These are phyloP conservation scores for Leccinum fuscescens DNA, from an alignment of 1,284 basidiomycete genomes.

Conservation along the genomic window DNA sequence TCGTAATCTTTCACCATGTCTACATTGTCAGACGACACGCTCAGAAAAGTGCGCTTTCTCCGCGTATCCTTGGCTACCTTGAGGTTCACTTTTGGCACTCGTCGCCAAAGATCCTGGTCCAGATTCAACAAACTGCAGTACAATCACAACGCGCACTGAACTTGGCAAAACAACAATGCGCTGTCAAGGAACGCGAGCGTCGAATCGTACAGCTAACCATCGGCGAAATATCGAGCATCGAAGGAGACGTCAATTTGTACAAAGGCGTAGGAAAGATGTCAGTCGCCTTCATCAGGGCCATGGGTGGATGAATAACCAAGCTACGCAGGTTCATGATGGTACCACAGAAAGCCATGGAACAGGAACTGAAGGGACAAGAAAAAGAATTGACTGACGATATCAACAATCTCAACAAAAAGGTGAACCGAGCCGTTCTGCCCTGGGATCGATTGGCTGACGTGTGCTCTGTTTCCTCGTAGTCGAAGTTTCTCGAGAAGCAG, in stretches of 20 bases:
- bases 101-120: constrained; percentile 72
- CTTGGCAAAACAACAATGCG: constrained; percentile 69
- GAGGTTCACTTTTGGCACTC: constrained; percentile 12
- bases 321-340: constrained; percentile 80
- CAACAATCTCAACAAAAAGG: constrained; percentile 76
- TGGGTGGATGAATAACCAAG: constrained; percentile 4
- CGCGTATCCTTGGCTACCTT: neutral
- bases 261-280: constrained; percentile 93
- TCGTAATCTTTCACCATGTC: constrained; percentile 28
- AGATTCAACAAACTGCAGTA: constrained; percentile 85
- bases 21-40: constrained; percentile 79
- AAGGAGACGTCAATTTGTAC: constrained; percentile 75
- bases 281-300: constrained; percentile 26
- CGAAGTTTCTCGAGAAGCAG: constrained; percentile 89
- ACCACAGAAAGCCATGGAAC: constrained; percentile 78
- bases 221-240: constrained; percentile 66
- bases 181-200: constrained; percentile 80
- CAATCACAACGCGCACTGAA: constrained; percentile 77
- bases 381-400: constrained; percentile 83
- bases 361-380: constrained; percentile 70
- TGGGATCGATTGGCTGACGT: constrained; percentile 3
- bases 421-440: neutral
- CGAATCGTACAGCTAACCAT: constrained; percentile 86
- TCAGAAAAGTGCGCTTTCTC: constrained; percentile 63
- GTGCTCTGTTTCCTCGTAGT: constrained; percentile 39